Evolutionary conservation across 2,329 filamentous ascomycete species (phyloP), one percentile per base, ranked within the genome.

Genomic region (Onygenales sp.): DNA sequence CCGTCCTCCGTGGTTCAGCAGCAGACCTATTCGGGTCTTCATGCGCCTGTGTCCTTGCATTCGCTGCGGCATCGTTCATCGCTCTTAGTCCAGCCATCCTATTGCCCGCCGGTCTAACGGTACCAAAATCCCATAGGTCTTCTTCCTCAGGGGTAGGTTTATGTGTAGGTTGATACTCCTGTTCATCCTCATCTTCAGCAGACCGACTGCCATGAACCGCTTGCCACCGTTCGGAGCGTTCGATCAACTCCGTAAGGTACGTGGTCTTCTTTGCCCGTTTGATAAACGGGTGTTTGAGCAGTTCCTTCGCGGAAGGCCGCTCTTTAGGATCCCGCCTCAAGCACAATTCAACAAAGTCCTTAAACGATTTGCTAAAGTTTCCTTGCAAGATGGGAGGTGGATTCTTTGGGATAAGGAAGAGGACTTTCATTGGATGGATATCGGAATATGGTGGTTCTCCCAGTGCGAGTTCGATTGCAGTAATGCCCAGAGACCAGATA

Each of bases 91-190:
- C 85, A 45, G 81, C 65, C 33, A 78, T 78, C 56, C 84, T 83
- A 32, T 82, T 79, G 35, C 80, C 81, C n/a, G 85, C 84, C 5
- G 94, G 84, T 54, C 91, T 81, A 51, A 98, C 89, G 0, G 93
- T 98, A 43, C 93, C 93, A 74, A 98, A 98, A 69, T 98, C 93
- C 93, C 93, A 98, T 66, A 97, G 82, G 68, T 97, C 93, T 67
- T 96, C 89, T 36, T 86, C 79, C 54, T 84, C 79, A 1, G 75
- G 70, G n/a, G 72, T 68, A 58, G 68, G 63, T 50, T 69, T 60
- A 50, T 67, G 63, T 45, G 71, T 64, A 54, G 76, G 70, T 55
- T 52, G 53, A 39, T 54, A n/a, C 44, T 45, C 35, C 52, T 27
- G 60, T 62, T 75, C 77, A 21, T 87, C 83, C 32, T 78, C 75